These are phyloP conservation scores for Quercus robur DNA, from an alignment of 306 rosid genomes.

Conservation along the genomic window DNA sequence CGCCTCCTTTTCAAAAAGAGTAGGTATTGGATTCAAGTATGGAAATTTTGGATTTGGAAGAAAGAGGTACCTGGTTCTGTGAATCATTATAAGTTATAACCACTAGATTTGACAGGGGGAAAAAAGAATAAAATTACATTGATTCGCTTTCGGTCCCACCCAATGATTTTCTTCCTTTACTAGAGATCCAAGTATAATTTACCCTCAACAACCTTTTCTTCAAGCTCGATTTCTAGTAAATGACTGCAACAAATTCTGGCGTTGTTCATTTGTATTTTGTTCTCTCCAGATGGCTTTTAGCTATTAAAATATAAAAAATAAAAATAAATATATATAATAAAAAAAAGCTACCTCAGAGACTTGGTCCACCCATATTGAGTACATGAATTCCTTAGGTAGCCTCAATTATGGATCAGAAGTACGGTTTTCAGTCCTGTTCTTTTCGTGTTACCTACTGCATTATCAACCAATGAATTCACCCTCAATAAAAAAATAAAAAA, in stretches of 20 bases:
- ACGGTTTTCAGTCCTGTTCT: neutral
- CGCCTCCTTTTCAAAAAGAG: too few relatives aligned
- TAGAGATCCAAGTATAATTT: neutral
- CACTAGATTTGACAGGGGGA: neutral
- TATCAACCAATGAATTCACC: neutral
- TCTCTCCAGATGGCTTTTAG: neutral
- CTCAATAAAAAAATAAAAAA: too few relatives aligned
- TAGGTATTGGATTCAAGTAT: too few relatives aligned
- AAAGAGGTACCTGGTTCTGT: too few relatives aligned
- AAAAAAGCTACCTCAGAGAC: neutral
- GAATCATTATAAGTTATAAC: neutral
- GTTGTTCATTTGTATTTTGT: neutral
- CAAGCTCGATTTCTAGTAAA: neutral
- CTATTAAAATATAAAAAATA: neutral
- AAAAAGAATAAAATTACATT: neutral
- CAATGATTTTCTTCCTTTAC: too few relatives aligned
- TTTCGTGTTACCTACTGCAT: constrained; percentile 4
- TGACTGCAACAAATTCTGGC: neutral
- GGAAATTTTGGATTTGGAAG: too few relatives aligned
- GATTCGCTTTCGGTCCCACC: too few relatives aligned
- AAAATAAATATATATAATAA: too few relatives aligned
- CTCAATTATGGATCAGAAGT: neutral
- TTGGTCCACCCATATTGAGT: neutral
- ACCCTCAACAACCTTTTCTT: neutral
- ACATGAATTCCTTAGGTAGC: neutral